Base-by-base conservation (phyloP, 2,329 filamentous ascomycete genomes). In the Epichloe sibirici region DNA sequence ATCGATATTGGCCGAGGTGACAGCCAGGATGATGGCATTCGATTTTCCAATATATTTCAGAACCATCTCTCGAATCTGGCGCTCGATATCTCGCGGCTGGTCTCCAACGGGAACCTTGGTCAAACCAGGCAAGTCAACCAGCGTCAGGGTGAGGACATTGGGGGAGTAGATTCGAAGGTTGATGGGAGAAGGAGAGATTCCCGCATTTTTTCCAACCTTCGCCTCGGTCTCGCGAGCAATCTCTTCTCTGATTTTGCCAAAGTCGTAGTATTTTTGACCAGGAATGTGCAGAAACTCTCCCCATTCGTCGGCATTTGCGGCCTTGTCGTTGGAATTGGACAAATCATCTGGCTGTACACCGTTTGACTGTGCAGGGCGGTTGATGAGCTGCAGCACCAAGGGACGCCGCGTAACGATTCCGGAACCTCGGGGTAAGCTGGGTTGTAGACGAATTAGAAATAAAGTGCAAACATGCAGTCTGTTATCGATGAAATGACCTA, bases 231-330 rank as follows among this genome's bases (percentile, higher is more conserved):
- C 93, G 63, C 88, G 85, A 60, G 91, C 86, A 67, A 98, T 98
- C 74, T 98, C 93, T 54, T 97, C 93, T 63, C 93, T 83, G 64
- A 98, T 95, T 77, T 96, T 95, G 76, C 90, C 88, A 75, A 98
- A 98, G 74, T 98, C 93, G 72, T 83, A 83, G 75, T 95, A 97
- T 72, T 97, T 97, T 72, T 97, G 88, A 62, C 90, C 93, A 21
- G 93, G 91, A 58, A 98, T 88, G 71, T 98, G 93, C 58, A 98
- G 77, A 72, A 98, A 98, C 76, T 98, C 93, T 75, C 91, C 93
- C 88, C 94, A 98, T 71, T 98, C 93, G 66, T 97, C 90, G 21
- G 80, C 71, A 70, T 98, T 98, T 64, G 90, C 88, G 61, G 90
- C 86, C 69, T 87, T 86, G 71, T 97, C 93, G 59, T 78, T 82